Evolutionary conservation across 2,329 filamentous ascomycete genomes (phyloP).

Genomic region (Paecilomyces niveus): DNA sequence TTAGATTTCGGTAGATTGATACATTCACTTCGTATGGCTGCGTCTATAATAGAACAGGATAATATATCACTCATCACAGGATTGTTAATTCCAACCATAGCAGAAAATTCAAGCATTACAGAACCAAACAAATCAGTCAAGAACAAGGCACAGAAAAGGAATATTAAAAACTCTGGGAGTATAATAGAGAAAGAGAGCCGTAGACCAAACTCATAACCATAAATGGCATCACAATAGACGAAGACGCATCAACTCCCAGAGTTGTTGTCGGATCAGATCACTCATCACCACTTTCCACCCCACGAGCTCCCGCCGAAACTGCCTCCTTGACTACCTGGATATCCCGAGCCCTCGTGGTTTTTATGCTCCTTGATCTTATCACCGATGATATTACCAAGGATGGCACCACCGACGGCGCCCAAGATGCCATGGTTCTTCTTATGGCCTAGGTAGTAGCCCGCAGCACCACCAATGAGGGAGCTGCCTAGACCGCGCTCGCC

Average conservation of each 20-base stretch:
- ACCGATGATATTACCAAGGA: constrained; percentile 49
- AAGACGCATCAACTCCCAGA: neutral
- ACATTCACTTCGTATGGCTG: neutral
- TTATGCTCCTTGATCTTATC: constrained; percentile 45
- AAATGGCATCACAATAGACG: neutral
- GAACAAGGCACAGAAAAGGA: neutral
- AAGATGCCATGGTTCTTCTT: constrained; percentile 51
- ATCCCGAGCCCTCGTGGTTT: constrained; percentile 13
- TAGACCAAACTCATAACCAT: neutral
- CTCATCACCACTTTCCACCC: constrained; percentile 7
- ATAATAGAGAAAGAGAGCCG: neutral
- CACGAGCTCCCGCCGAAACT: constrained; percentile 12
- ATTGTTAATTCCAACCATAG: neutral
- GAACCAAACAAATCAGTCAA: too few relatives aligned
- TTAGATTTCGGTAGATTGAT: neutral
- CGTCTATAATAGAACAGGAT: neutral
- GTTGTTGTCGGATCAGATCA: neutral
- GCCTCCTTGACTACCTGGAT: constrained; percentile 13
- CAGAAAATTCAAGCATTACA: neutral
- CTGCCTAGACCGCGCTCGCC: constrained; percentile 53
- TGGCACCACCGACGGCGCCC: constrained; percentile 51
- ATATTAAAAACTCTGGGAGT: neutral
- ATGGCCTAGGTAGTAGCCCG: constrained; percentile 52
- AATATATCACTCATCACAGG: neutral
- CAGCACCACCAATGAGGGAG: constrained; percentile 49